A percentile compares a stretch with the other conserved stretches of the same genome.
Conservation (phyloP, 75 land plant genomes). For the Sequoia sempervirens region DNA sequence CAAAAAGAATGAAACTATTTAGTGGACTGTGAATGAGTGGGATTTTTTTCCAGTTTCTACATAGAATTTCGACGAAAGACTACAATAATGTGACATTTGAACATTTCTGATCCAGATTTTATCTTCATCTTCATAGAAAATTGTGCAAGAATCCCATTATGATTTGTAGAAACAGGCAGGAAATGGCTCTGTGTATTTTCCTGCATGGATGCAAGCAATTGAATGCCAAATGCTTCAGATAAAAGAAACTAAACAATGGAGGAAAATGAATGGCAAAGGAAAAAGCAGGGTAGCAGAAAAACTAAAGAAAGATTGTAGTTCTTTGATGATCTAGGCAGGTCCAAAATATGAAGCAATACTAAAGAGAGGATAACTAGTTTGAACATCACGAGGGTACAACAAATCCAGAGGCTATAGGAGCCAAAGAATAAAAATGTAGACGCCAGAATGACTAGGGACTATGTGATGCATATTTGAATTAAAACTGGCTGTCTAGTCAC, state of each 20-base stretch:
- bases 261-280: neutral
- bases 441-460: neutral
- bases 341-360: too few relatives aligned
- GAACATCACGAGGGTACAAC: neutral
- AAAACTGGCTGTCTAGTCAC: neutral
- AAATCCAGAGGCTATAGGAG: neutral
- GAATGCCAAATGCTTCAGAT: neutral
- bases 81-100: neutral
- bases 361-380: neutral
- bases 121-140: neutral
- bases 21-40: neutral
- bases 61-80: neutral
- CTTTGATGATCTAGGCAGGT: neutral
- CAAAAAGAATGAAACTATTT: neutral
- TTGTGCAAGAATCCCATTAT: neutral
- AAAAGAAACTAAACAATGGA: neutral
- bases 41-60: neutral
- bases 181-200: neutral
- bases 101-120: neutral
- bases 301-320: neutral
- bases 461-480: neutral
- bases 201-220: neutral
- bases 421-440: neutral
- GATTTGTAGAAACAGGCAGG: neutral
- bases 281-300: neutral